These are phyloP conservation scores for Aureobasidium sp. DNA, from an alignment of 2,329 filamentous ascomycete species.

Conservation along the genomic window DNA sequence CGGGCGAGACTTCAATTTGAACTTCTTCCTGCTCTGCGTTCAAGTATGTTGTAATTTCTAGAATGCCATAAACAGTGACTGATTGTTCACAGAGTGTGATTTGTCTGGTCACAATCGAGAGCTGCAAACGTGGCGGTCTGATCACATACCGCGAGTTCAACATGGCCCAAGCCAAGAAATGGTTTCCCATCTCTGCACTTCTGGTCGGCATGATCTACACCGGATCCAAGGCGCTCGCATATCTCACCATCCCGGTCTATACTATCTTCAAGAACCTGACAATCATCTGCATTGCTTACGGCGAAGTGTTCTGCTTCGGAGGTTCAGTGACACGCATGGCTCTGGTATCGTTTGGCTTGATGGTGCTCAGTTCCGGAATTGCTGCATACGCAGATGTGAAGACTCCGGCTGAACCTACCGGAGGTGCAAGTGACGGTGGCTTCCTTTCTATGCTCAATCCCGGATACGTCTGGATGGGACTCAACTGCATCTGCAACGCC, in stretches of 20 bases:
- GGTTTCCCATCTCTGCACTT: conserved; percentile 93
- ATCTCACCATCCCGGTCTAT: conserved; percentile 94
- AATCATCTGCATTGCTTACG: conserved; percentile 96
- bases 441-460: conserved; percentile 75
- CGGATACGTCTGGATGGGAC: conserved; percentile 94
- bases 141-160: conserved; percentile 84
- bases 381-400: conserved; percentile 97
- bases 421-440: conserved; percentile 34
- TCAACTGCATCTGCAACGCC: conserved; percentile 93
- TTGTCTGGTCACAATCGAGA: conserved; percentile 74
- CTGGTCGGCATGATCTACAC: conserved; percentile 99
- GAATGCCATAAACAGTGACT: not conserved
- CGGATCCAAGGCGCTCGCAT: conserved; percentile 92
- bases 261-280: conserved; percentile 99
- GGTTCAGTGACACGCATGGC: conserved; percentile 81
- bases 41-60: conserved; percentile 38
- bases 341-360: conserved; percentile 87
- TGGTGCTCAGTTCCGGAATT: conserved; percentile 90
- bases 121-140: conserved; percentile 69
- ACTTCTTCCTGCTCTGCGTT: conserved; percentile 86
- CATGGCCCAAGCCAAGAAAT: conserved; percentile 80
- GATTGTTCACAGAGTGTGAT: conserved; percentile 61
- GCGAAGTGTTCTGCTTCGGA: conserved; percentile 96
- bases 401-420: conserved; percentile 50
- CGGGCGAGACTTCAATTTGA: conserved; percentile 84